Evolutionary conservation across 1,284 basidiomycete species (phyloP).

Genomic region (Microbotryomycetes sp.): DNA sequence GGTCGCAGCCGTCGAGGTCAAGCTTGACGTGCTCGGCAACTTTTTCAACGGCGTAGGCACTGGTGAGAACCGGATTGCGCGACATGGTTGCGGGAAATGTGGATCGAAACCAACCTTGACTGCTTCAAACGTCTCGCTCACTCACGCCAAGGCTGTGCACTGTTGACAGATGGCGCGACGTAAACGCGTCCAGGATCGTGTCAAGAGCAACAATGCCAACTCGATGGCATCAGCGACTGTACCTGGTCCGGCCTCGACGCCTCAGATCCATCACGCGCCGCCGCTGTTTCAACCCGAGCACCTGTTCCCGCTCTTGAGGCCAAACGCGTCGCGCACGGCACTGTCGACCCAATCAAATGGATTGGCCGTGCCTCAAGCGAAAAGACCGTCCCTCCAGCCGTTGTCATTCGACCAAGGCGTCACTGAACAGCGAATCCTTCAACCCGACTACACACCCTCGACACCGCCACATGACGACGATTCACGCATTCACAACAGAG

Average conservation of each 20-base stretch:
- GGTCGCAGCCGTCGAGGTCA: not conserved
- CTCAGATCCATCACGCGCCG: not conserved
- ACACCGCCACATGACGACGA: not conserved
- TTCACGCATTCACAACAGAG: not conserved
- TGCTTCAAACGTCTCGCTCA: not conserved
- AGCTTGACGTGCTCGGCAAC: conserved; percentile 5
- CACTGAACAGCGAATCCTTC: no score
- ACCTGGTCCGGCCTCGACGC: conserved; percentile 1
- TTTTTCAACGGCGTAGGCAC: conserved; percentile 9
- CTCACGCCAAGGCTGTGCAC: no score
- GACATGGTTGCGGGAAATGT: not conserved
- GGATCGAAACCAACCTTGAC: not conserved
- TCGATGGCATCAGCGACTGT: not conserved
- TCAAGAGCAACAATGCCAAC: not conserved
- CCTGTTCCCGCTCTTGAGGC: not conserved
- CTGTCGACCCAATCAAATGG: not conserved
- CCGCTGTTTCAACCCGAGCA: not conserved
- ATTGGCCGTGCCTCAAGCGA: not conserved
- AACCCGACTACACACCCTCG: no score
- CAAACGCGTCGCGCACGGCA: not conserved
- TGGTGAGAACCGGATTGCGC: conserved; percentile 9
- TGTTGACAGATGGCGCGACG: not conserved
- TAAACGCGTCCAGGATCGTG: not conserved
- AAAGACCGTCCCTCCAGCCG: no score
- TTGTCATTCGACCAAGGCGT: not conserved